Evolutionary conservation across 345 rosid species (phyloP).

Genomic region (Balakata baccata): DNA sequence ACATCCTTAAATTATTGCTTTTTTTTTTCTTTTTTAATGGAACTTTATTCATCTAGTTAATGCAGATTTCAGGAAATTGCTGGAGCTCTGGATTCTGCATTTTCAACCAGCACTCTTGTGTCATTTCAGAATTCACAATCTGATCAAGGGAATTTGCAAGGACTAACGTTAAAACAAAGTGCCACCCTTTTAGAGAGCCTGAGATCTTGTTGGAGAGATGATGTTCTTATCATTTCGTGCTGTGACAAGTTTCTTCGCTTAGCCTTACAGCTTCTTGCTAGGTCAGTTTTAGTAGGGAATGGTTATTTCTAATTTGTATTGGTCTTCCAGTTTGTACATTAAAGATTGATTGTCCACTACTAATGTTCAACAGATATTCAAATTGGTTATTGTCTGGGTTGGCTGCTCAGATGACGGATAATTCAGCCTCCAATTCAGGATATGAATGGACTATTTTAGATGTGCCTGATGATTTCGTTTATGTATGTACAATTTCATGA

Average conservation of each 20-base stretch:
- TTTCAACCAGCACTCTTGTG: slow-evolving; percentile 55
- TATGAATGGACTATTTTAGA: slow-evolving; percentile 88
- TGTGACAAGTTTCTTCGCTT: slow-evolving; percentile 97
- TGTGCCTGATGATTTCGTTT: slow-evolving; percentile 70
- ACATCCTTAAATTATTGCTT: slow-evolving; percentile 11
- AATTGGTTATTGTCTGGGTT: slow-evolving; percentile 85
- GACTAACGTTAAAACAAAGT: slow-evolving; percentile 71
- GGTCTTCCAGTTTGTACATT: slow-evolving; percentile 7
- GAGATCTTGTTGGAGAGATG: slow-evolving; percentile 91
- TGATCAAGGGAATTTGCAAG: slow-evolving; percentile 37
- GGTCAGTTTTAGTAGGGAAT: slow-evolving; percentile 44
- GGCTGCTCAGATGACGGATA: slow-evolving; percentile 54
- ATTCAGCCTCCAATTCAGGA: slow-evolving; percentile 57
- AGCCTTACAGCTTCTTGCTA: slow-evolving; percentile 86
- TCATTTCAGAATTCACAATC: slow-evolving; percentile 51
- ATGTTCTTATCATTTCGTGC: slow-evolving; percentile 80
- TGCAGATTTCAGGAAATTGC: slow-evolving; percentile 98
- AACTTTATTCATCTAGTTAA: slow-evolving; percentile 16
- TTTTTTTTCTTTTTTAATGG: not conserved
- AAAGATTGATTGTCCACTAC: slow-evolving; percentile 4
- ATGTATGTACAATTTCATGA: slow-evolving; percentile 46
- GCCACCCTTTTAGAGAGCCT: slow-evolving; percentile 72
- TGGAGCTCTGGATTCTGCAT: slow-evolving; percentile 81
- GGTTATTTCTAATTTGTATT: not conserved
- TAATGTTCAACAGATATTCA: slow-evolving; percentile 53